Base-by-base conservation (phyloP, 768 basidiomycete genomes). In the Suillus decipiens region DNA sequence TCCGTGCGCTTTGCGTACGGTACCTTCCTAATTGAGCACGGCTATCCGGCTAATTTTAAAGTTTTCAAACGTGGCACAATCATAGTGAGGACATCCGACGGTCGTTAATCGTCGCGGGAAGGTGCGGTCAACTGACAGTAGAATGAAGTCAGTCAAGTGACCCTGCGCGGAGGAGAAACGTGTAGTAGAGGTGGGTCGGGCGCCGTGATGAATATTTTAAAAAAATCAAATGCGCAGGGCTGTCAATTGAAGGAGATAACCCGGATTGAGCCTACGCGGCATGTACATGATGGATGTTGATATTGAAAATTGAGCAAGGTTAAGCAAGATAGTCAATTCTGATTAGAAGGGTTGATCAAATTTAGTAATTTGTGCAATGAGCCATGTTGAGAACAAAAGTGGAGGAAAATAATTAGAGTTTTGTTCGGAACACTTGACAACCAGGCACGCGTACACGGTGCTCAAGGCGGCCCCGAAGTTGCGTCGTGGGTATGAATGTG, bases 381-480 rank as follows among this genome's bases (percentile, higher is more conserved):
- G 24, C 28, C 43, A 45, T 41, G 48, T 54, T 65, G 37, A 62
- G 59, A 66, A 66, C 58, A 48, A 60, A 51, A 41, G 14, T 54
- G 0, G 43, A 63, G 60, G 36, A 59, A 47, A 55, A 63, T 15
- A 66, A 63, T 55, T 61, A 64, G 63, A 61, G 63, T 66, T 67
- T 67, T 66, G 66, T 70, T 43, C 56, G 39, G 48, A 62, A 67
- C 59, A 57, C 70, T 37, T 64, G 64, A 65, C 72, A 63, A 68
- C 71, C 73, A 73, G 73, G 73, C 70, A 76, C 73, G 61, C n/a
- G 48, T 59, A 51, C 62, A 64, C 65, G 63, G 63, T 60, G 43
- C 22, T 56, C 54, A 51, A 39, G 42, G 51, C 66, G 66, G 65
- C 55, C 54, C 64, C 66, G 69, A 70, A 68, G 24, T 48, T 37